Percentiles rank a stretch among this genome's conserved stretches.
These are phyloP conservation scores for Lolium perenne DNA, from an alignment of 176 grass and related monocot species.

Conservation along the genomic window DNA sequence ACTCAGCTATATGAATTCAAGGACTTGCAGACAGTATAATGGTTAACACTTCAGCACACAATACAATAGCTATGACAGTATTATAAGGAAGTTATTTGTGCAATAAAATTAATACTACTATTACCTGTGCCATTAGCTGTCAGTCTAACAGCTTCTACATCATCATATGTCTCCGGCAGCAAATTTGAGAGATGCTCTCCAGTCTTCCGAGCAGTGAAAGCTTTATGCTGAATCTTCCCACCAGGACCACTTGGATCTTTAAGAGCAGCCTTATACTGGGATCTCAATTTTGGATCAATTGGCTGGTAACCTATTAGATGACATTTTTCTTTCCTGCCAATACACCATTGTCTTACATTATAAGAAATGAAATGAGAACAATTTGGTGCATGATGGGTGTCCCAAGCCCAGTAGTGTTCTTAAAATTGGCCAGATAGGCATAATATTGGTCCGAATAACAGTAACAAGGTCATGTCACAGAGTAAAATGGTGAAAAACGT, in stretches of 20 bases:
- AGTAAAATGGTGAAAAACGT: not conserved
- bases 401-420: constrained; percentile 6
- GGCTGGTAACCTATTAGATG: constrained; percentile 88
- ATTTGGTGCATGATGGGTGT: not conserved
- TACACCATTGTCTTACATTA: not conserved
- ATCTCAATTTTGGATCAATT: constrained; percentile 43
- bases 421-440: not conserved
- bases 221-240: constrained; percentile 39
- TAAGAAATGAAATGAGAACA: not conserved
- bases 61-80: constrained; percentile 1
- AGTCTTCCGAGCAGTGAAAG: constrained; percentile 19
- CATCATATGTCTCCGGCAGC: constrained; percentile 52
- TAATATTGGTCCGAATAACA: too few relatives aligned
- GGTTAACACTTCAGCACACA: constrained; percentile 20
- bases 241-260: constrained; percentile 52
- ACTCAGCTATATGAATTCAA: not conserved
- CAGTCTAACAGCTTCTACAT: constrained; percentile 33
- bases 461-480: not conserved
- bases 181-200: constrained; percentile 48
- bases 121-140: constrained; percentile 44
- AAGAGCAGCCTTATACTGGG: constrained; percentile 54
- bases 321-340: constrained; percentile 75
- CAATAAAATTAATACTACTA: constrained; percentile 35
- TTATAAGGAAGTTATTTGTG: constrained; percentile 12
- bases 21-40: not conserved